phyloP scores from a whole-genome alignment of 805 yeast species.

The Yamadazyma sp. region DNA sequence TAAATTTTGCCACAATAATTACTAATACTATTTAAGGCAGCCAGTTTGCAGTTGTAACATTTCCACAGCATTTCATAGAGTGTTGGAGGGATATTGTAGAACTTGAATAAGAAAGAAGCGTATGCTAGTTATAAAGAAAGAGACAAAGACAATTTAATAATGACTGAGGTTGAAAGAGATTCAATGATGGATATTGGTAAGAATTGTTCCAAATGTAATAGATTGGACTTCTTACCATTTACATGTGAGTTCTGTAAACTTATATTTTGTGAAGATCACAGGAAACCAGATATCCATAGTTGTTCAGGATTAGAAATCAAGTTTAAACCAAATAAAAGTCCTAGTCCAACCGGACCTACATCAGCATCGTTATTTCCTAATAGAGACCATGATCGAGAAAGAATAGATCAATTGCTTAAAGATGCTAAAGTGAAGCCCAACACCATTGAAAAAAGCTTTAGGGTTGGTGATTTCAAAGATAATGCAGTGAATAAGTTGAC shows the following conservation, averaged over 20 bases:
- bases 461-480: conserved; percentile 26
- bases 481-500: conserved; percentile 26
- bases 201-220: conserved; percentile 51
- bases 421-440: conserved; percentile 19
- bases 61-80: too few species aligned
- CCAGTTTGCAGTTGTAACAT: conserved; percentile 2
- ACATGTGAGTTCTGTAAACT: conserved; percentile 46
- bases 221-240: conserved; percentile 58
- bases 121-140: too few species aligned
- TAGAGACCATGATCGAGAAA: conserved; percentile 37
- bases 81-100: too few species aligned
- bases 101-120: too few species aligned
- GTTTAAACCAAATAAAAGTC: conserved; percentile 2
- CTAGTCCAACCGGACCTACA: conserved; percentile 15
- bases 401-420: conserved; percentile 27
- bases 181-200: conserved; percentile 53
- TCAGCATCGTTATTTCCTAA: conserved; percentile 53
- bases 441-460: conserved; percentile 20
- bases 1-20: too few species aligned
- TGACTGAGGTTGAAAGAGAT: conserved; percentile 1
- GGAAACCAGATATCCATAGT: conserved; percentile 31
- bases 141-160: background rate
- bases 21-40: too few species aligned
- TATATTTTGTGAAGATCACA: conserved; percentile 50
- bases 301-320: conserved; percentile 21